Percentiles rank a stretch among this genome's conserved stretches.
Evolutionary conservation across 306 rosid species (phyloP).

Genomic region (Herpetospermum pedunculosum): DNA sequence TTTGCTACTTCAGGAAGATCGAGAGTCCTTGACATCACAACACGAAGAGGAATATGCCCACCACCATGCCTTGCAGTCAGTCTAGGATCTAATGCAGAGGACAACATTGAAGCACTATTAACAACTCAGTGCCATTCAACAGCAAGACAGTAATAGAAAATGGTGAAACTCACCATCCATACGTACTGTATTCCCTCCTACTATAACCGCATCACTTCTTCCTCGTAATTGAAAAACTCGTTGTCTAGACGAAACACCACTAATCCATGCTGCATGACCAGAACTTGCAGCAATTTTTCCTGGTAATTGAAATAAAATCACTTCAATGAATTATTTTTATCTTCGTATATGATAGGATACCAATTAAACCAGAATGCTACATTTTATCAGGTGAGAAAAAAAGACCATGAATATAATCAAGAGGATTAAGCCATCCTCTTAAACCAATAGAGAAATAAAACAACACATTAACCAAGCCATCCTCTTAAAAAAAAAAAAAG

Average conservation of each 20-base stretch:
- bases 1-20: constrained; percentile 81
- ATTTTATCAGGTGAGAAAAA: background rate
- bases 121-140: background rate
- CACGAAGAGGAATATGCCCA: constrained; percentile 68
- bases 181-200: constrained; percentile 85
- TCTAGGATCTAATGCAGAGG: constrained; percentile 53
- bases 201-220: constrained; percentile 81
- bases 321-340: background rate
- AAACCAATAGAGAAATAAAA: background rate
- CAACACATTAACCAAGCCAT: background rate
- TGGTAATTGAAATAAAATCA: constrained; percentile 4
- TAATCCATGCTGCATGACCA: constrained; percentile 86
- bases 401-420: background rate
- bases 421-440: background rate
- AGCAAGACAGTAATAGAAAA: constrained; percentile 5
- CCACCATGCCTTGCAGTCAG: constrained; percentile 91
- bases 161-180: constrained; percentile 58
- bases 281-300: constrained; percentile 85
- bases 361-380: background rate
- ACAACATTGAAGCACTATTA: background rate
- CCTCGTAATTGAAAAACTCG: constrained; percentile 75
- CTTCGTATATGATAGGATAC: background rate
- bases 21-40: constrained; percentile 69
- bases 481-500: background rate
- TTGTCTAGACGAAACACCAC: constrained; percentile 58